These are phyloP conservation scores for Yarrowia phangngaensis DNA, from an alignment of 805 yeast species.

Conservation along the genomic window DNA sequence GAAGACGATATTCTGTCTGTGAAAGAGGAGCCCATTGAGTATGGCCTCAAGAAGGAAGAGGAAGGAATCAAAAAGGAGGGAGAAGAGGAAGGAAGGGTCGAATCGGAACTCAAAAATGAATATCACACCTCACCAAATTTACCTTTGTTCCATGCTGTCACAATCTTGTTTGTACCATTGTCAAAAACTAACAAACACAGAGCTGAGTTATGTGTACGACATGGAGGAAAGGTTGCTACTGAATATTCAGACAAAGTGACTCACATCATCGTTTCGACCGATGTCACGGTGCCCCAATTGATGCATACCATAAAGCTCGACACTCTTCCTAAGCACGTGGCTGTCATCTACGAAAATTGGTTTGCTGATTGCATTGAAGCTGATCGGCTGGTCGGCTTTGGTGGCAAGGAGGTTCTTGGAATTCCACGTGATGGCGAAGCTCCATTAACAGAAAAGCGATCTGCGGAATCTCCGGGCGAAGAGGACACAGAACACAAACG, in stretches of 20 bases:
- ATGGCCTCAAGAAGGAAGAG: not conserved
- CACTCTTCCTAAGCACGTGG: not conserved
- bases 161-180: constrained; percentile 2
- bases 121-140: not conserved
- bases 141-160: constrained; percentile 1
- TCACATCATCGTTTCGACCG: not conserved
- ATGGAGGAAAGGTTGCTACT: constrained; percentile 11
- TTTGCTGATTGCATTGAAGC: constrained; percentile 25
- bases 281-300: constrained; percentile 1
- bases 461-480: not conserved
- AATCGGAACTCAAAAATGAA: not conserved
- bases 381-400: not conserved
- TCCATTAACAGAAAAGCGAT: not conserved
- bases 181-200: constrained; percentile 3
- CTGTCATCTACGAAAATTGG: constrained; percentile 20
- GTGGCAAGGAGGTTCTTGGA: constrained; percentile 1
- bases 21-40: constrained; percentile 2
- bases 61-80: not conserved
- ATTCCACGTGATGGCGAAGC: not conserved
- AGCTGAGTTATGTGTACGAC: not conserved
- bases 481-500: not conserved
- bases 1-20: not conserved
- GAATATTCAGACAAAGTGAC: constrained; percentile 3
- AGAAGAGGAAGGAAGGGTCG: not conserved
- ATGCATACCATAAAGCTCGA: not conserved